A percentile compares a stretch with the other conserved stretches of the same genome.
Conservation (phyloP, 129 eudicot genomes). For the Apium graveolens region DNA sequence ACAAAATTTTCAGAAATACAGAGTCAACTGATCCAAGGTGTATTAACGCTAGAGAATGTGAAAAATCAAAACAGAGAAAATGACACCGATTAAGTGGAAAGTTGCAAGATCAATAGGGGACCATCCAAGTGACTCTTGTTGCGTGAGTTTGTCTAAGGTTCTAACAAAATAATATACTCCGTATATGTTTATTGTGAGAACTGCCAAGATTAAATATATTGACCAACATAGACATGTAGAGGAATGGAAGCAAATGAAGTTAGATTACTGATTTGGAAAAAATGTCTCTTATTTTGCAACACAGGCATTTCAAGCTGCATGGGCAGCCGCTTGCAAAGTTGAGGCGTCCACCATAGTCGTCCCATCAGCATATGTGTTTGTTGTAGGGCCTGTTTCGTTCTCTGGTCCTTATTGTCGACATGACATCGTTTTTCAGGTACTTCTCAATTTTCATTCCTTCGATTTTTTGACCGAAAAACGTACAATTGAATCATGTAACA, state of each 20-base stretch:
- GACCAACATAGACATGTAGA: background rate
- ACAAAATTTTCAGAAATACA: background rate
- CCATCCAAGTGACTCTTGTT: constrained; percentile 34
- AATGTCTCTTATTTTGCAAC: background rate
- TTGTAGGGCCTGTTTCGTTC: background rate
- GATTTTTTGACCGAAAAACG: background rate
- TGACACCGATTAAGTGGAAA: constrained; percentile 29
- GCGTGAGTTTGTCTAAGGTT: constrained; percentile 36
- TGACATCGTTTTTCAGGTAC: constrained; percentile 3
- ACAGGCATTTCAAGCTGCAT: constrained; percentile 12
- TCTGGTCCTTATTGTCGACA: background rate
- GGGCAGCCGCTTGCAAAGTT: constrained; percentile 9
- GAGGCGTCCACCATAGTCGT: constrained; percentile 3
- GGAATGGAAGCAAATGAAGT: background rate
- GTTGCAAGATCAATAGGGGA: constrained; percentile 23
- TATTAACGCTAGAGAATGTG: constrained; percentile 11
- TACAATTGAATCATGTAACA: background rate
- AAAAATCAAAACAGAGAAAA: constrained; percentile 10
- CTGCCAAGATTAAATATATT: constrained; percentile 23
- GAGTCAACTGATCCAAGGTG: background rate
- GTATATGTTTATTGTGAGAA: constrained; percentile 26
- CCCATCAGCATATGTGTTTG: background rate
- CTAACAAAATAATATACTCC: constrained; percentile 28
- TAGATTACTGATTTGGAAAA: background rate
- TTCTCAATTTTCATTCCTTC: background rate